Base-by-base conservation (phyloP, 768 basidiomycete species). In the Lactarius evosmus region DNA sequence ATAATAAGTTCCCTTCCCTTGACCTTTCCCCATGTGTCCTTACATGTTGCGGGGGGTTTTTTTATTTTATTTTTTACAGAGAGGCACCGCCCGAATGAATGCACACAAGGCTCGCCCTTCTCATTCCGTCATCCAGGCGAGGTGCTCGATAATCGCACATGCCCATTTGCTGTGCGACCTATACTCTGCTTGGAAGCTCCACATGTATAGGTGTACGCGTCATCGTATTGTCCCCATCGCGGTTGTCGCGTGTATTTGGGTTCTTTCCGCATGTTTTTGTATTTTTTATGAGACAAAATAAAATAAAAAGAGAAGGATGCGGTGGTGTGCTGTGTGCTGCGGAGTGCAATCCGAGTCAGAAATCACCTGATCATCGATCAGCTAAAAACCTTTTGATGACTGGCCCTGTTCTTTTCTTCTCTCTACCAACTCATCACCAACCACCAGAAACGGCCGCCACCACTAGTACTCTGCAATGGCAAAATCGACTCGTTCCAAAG, bases 401-500 rank as follows among this genome's bases (percentile, higher is more conserved):
- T n/a, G n/a, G n/a, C 3, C 4, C 44, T 11, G 5, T 22, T 1
- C 22, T 49, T 27, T 22, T 25, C 46, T 11, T 49, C 46, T 14
- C 16, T 9, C 19, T 25, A 46, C 44, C 44, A 46, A 22, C 38
- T 5, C 9, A 22, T 22, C 11, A 49, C 11, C 25, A 49, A 49
- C 46, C 25, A 14, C 14, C n/a, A n/a, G n/a, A n/a, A n/a, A n/a
- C n/a, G 55, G 4, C 17, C 65, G 34, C 50, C 57, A 25, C 25
- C 12, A 36, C 41, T 36, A 50, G 29, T 59, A 44, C 8, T 5
- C 34, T 27, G 55, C 67, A 32, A 92, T 94, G 91, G 91, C 88
- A 49, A 94, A 94, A 79, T 92, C 90, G 50, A 81, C 84, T 44
- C 80, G 92, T 71, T 91, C 90, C 7, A 94, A 94, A 76, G 80